Conservation (phyloP, 2,329 filamentous ascomycete genomes). For the Ophiosphaerella korrae region DNA sequence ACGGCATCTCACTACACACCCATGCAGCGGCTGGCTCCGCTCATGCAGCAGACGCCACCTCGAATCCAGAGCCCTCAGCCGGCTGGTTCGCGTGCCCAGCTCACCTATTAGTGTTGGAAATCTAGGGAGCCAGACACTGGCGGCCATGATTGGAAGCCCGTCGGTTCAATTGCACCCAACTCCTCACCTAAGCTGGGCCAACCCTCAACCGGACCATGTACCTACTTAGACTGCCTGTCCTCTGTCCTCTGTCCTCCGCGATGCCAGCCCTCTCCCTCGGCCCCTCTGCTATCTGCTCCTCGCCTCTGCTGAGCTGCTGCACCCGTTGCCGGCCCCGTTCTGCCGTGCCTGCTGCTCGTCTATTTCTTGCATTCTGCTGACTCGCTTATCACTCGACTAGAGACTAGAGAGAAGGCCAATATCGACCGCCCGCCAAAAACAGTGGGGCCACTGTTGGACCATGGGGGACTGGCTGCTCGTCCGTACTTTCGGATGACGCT, state of each 20-base stretch:
- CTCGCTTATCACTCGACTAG: slow-evolving; percentile 38
- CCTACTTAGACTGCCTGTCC: slow-evolving; percentile 8
- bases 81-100: slow-evolving; percentile 19
- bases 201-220: slow-evolving; percentile 8
- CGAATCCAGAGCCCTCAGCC: slow-evolving; percentile 22
- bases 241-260: slow-evolving; percentile 2
- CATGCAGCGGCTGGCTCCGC: slow-evolving; percentile 25
- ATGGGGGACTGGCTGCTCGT: slow-evolving; percentile 48
- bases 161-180: slow-evolving; percentile 24
- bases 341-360: slow-evolving; percentile 6
- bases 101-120: slow-evolving; percentile 18
- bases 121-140: slow-evolving; percentile 20
- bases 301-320: slow-evolving; percentile 1
- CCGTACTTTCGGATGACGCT: slow-evolving; percentile 17
- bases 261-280: slow-evolving; percentile 2
- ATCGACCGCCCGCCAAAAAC: slow-evolving; percentile 43
- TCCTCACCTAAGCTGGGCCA: slow-evolving; percentile 31
- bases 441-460: slow-evolving; percentile 40
- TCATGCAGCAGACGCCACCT: slow-evolving; percentile 30
- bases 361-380: slow-evolving; percentile 19
- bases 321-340: slow-evolving; percentile 13
- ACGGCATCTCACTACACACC: not conserved
- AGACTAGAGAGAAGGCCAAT: slow-evolving; percentile 31
- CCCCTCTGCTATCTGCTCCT: slow-evolving; percentile 2
- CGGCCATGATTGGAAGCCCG: slow-evolving; percentile 35